Evolutionary conservation across 805 yeast genomes (phyloP).

Genomic region (Sugiyamaella marilandica): DNA sequence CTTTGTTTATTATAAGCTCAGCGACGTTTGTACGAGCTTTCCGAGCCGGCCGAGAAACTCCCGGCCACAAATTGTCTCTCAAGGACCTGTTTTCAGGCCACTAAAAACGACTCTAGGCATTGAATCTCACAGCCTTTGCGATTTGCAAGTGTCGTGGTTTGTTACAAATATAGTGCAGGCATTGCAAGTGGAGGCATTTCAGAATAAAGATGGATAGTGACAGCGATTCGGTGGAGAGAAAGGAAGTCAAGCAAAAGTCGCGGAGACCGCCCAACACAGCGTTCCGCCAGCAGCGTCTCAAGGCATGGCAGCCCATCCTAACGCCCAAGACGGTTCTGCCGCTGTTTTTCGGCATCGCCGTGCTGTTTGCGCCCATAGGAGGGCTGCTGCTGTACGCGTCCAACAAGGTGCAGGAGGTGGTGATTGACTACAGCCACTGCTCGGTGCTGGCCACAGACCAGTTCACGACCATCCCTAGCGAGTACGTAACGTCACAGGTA

Average conservation of each 20-base stretch:
- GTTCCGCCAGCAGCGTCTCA: conserved; percentile 51
- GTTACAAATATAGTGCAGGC: too few relatives aligned
- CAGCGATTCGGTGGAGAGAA: conserved; percentile 31
- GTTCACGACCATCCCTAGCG: conserved; percentile 51
- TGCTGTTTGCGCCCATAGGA: conserved; percentile 87
- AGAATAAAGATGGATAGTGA: conserved; percentile 29
- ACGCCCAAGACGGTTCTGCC: conserved; percentile 92
- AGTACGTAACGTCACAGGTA: conserved; percentile 50
- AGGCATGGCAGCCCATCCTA: conserved; percentile 81
- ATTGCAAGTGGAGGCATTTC: too few relatives aligned
- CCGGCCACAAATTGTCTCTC: too few relatives aligned
- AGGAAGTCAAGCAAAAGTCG: conserved; percentile 34
- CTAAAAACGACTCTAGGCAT: too few relatives aligned
- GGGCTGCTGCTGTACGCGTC: conserved; percentile 76
- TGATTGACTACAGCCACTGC: conserved; percentile 75
- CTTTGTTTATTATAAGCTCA: too few relatives aligned
- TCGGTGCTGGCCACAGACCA: conserved; percentile 42
- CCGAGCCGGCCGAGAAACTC: too few relatives aligned
- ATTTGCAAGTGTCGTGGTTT: too few relatives aligned
- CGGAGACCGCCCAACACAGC: conserved; percentile 42
- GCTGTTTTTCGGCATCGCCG: conserved; percentile 63
- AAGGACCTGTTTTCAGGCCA: too few relatives aligned
- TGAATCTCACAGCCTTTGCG: too few relatives aligned
- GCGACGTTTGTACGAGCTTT: too few relatives aligned
- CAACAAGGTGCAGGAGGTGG: conserved; percentile 68